Conservation (phyloP, 108 stramenopile genomes). For the Schizochytrium sp. region DNA sequence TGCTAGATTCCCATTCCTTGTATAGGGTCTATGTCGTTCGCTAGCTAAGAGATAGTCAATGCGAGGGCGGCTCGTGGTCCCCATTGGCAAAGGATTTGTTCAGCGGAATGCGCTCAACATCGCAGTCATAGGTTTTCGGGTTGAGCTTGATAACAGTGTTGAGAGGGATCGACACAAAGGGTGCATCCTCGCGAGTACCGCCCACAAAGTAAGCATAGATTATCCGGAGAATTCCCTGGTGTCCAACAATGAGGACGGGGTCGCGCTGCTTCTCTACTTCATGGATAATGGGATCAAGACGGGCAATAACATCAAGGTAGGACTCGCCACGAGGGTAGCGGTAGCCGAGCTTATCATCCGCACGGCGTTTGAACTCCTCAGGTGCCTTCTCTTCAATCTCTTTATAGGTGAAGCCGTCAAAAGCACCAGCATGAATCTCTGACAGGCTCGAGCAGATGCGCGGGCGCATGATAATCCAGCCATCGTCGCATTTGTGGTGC, state of each 20-base stretch:
- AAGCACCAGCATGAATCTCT: constrained; percentile 93
- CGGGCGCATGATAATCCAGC: constrained; percentile 47
- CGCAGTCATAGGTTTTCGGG: constrained; percentile 70
- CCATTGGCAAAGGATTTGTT: neutral
- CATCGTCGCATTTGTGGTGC: constrained; percentile 71
- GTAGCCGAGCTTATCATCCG: constrained; percentile 90
- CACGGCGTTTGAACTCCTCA: constrained; percentile 90
- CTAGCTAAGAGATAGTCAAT: neutral
- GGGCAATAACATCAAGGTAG: constrained; percentile 97
- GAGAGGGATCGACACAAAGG: constrained; percentile 94
- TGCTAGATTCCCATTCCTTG: too few relatives aligned
- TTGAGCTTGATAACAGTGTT: constrained; percentile 96
- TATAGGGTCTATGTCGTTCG: too few relatives aligned
- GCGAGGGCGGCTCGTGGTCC: constrained; percentile 45
- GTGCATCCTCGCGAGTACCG: constrained; percentile 90
- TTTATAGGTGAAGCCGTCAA: constrained; percentile 94
- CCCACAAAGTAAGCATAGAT: constrained; percentile 99
- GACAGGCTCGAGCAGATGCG: constrained; percentile 84
- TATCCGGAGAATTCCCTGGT: constrained; percentile 94
- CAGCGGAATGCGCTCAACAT: constrained; percentile 1
- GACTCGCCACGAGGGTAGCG: constrained; percentile 88
- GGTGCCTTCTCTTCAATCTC: constrained; percentile 93
- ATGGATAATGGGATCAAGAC: constrained; percentile 95
- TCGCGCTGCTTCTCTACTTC: constrained; percentile 97
- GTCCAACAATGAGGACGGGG: constrained; percentile 92